phyloP scores from a whole-genome alignment of 495 filamentous ascomycete genomes.

The Pyronema omphalodes region DNA sequence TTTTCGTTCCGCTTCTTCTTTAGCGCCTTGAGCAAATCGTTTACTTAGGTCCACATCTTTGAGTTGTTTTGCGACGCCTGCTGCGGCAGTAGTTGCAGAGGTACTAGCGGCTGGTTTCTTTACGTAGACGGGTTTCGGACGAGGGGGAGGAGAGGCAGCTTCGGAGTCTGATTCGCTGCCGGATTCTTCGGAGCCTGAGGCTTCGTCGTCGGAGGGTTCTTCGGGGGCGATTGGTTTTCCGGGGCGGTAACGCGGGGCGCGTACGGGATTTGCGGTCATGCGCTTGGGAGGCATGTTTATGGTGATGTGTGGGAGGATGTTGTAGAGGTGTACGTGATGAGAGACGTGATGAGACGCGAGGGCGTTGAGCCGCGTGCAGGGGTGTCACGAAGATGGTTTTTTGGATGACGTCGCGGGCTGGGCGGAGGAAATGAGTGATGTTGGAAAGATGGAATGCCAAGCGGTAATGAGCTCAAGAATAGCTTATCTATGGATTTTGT shows the following conservation, averaged over 20 bases:
- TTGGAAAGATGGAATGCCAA: no score
- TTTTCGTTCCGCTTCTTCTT: slow-evolving; percentile 31
- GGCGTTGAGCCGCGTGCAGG: no score
- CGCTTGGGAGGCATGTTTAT: slow-evolving; percentile 63
- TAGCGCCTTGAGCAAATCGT: slow-evolving; percentile 29
- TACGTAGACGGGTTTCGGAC: slow-evolving; percentile 14
- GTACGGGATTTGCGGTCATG: slow-evolving; percentile 85
- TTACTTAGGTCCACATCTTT: slow-evolving; percentile 49
- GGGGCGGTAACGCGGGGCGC: slow-evolving; percentile 65
- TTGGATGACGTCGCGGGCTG: no score
- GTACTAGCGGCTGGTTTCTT: slow-evolving; percentile 33
- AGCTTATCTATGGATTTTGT: no score
- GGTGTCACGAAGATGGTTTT: no score
- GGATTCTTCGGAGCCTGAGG: slow-evolving; percentile 41
- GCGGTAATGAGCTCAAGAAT: no score
- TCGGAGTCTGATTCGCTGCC: slow-evolving; percentile 32
- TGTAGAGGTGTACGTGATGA: no score
- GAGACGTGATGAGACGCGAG: no score
- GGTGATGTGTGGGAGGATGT: background rate
- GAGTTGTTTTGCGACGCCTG: slow-evolving; percentile 23
- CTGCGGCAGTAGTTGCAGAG: slow-evolving; percentile 13
- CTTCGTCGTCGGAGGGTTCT: slow-evolving; percentile 37
- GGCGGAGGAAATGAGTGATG: no score
- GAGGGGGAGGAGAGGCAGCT: slow-evolving; percentile 22
- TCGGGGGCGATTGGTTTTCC: slow-evolving; percentile 63